Evolutionary conservation across 495 filamentous ascomycete genomes (phyloP), one percentile per base, ranked within the genome.

Genomic region (Hypoxylon lienhwacheense): DNA sequence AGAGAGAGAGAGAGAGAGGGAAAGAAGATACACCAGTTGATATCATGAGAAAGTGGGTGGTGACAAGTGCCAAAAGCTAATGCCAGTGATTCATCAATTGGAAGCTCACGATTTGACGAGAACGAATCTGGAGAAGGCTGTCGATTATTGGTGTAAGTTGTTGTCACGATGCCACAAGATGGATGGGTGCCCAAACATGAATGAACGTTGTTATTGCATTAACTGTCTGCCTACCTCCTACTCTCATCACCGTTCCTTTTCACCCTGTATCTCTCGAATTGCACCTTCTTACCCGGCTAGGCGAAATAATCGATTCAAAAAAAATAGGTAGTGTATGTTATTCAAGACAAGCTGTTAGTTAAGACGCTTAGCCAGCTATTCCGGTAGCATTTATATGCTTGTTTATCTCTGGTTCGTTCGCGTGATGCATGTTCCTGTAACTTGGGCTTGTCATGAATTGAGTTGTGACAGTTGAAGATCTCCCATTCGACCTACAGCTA

Each of bases 281-380:
- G 51, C n/a, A n/a, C n/a, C n/a, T 55, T 29, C 20, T 35, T 17
- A 46, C 48, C 42, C 47, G 52, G 47, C 47, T 61, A 32, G 55
- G 31, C 42, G 19, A 43, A 46, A 15, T 16, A 32, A 25, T 6
- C 29, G 11, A 39, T 60, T 10, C 5, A 16, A n/a, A 17, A 20
- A 11, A 41, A n/a, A 20, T 20, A 10, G 15, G 17, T 35, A 40
- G 31, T n/a, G n/a, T n/a, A n/a, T n/a, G n/a, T n/a, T n/a, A n/a
- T n/a, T n/a, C 12, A 40, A 10, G 16, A 7, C 14, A 34, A 10
- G 15, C 11, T 40, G 31, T 35, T 32, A 26, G 31, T 20, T n/a
- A 16, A 22, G 47, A 25, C 25, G 14, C 12, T 49, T 14, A 26
- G 5, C 14, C 28, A 15, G 40, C 45, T 15, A 36, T 17, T 34